These are phyloP conservation scores for Cystofilobasidium capitatum DNA, from an alignment of 768 basidiomycete genomes.

Conservation along the genomic window DNA sequence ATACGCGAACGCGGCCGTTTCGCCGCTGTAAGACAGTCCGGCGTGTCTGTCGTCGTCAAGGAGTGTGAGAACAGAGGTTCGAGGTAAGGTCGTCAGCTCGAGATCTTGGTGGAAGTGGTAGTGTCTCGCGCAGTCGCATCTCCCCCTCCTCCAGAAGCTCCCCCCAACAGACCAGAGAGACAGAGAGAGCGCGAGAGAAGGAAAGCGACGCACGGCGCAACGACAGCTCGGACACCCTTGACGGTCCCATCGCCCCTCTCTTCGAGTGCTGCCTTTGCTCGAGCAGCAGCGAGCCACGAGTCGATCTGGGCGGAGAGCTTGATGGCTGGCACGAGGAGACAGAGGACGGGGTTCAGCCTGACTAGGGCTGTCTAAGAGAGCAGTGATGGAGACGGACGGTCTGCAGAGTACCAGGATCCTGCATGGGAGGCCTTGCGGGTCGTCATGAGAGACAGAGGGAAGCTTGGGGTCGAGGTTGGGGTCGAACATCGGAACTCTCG, in stretches of 20 bases:
- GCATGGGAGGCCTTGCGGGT: constrained; percentile 61
- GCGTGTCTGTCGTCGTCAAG: neutral
- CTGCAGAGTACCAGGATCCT: constrained; percentile 74
- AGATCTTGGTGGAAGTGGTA: too few species aligned
- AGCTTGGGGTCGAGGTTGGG: too few species aligned
- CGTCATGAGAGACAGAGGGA: neutral
- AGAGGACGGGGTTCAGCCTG: neutral
- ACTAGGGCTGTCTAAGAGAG: constrained; percentile 21
- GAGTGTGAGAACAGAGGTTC: neutral
- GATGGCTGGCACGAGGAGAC: constrained; percentile 4
- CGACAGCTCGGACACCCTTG: constrained; percentile 68
- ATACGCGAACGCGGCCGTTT: constrained; percentile 84
- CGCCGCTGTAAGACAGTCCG: neutral
- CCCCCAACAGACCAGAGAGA: too few species aligned
- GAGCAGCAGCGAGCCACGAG: constrained; percentile 46
- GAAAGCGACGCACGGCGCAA: constrained; percentile 69
- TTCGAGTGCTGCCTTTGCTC: constrained; percentile 48
- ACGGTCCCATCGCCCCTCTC: constrained; percentile 54
- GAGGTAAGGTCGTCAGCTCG: too few species aligned
- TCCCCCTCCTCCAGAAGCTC: neutral
- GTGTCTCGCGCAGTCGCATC: too few species aligned
- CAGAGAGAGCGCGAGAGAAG: neutral
- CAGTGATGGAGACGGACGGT: constrained; percentile 45
- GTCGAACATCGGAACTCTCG: too few species aligned
- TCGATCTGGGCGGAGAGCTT: constrained; percentile 51